Evolutionary conservation across 306 rosid genomes (phyloP).

Genomic region (Quercus parvula): DNA sequence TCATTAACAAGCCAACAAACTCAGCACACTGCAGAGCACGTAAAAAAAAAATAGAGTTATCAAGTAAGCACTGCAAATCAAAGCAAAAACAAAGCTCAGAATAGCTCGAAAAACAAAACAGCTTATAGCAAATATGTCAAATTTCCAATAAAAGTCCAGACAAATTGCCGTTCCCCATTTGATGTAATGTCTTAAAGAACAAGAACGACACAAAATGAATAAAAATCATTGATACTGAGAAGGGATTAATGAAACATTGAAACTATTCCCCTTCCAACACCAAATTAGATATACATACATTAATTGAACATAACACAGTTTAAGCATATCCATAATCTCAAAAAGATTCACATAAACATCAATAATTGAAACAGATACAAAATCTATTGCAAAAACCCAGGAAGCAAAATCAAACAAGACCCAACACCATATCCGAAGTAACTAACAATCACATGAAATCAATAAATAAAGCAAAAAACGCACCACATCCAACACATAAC

Average conservation of each 20-base stretch:
- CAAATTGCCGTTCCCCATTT: not conserved
- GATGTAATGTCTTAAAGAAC: not conserved
- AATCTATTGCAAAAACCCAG: too few species aligned
- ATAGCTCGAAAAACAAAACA: not conserved
- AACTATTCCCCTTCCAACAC: not conserved
- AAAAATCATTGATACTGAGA: not conserved
- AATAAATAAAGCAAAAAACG: too few species aligned
- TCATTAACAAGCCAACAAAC: not conserved
- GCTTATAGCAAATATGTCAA: not conserved
- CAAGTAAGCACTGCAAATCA: not conserved
- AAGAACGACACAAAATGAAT: not conserved
- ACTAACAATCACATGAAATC: too few species aligned
- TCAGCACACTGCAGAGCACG: not conserved
- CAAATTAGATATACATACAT: not conserved
- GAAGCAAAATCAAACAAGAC: too few species aligned
- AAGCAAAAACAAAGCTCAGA: not conserved
- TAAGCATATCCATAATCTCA: too few species aligned
- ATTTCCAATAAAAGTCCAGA: not conserved
- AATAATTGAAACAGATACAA: not conserved
- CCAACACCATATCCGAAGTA: too few species aligned
- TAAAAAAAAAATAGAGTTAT: not conserved
- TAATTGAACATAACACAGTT: not conserved
- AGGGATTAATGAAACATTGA: not conserved
- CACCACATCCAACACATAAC: too few species aligned
- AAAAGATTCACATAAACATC: not conserved